These are phyloP conservation scores for Globisporangium paddicum DNA, from an alignment of 352 stramenopile species.

Conservation along the genomic window DNA sequence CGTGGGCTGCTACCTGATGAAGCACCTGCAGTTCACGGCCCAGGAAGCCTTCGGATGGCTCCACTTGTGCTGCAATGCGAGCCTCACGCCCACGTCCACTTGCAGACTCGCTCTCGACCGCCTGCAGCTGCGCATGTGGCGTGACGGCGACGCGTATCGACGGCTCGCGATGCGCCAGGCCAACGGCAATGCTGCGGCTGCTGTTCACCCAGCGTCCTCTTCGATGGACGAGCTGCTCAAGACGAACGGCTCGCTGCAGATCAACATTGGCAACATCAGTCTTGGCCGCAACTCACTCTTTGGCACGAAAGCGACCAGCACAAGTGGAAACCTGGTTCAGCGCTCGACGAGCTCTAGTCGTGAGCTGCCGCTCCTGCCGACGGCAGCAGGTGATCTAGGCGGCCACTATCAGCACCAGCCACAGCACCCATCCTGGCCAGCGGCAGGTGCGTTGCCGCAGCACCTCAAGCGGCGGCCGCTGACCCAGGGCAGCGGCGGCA, in stretches of 20 bases:
- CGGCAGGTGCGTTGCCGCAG: neutral
- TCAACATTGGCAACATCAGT: constrained; percentile 64
- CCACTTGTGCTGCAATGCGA: constrained; percentile 89
- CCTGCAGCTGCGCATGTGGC: constrained; percentile 81
- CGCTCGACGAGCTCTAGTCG: neutral
- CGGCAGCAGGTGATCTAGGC: neutral
- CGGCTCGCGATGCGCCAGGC: constrained; percentile 13
- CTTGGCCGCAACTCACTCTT: constrained; percentile 50
- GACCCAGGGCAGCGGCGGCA: constrained; percentile 33
- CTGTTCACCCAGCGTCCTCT: neutral
- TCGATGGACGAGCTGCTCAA: neutral
- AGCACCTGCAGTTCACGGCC: constrained; percentile 94
- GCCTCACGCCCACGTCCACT: constrained; percentile 67
- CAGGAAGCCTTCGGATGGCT: constrained; percentile 95
- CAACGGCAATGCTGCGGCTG: neutral
- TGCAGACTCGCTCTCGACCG: constrained; percentile 90
- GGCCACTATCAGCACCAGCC: neutral
- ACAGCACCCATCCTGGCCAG: neutral
- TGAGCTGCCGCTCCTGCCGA: neutral
- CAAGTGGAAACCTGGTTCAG: constrained; percentile 11
- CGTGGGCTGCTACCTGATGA: constrained; percentile 98
- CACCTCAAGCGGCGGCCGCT: constrained; percentile 32
- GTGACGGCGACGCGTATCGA: constrained; percentile 40
- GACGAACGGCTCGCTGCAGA: constrained; percentile 18
- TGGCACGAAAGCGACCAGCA: constrained; percentile 24